A percentile compares a stretch with the other conserved stretches of the same genome.
These are phyloP conservation scores for Enterocytospora artemiae DNA, from an alignment of 371 early-diverging fungal genomes.

Conservation along the genomic window DNA sequence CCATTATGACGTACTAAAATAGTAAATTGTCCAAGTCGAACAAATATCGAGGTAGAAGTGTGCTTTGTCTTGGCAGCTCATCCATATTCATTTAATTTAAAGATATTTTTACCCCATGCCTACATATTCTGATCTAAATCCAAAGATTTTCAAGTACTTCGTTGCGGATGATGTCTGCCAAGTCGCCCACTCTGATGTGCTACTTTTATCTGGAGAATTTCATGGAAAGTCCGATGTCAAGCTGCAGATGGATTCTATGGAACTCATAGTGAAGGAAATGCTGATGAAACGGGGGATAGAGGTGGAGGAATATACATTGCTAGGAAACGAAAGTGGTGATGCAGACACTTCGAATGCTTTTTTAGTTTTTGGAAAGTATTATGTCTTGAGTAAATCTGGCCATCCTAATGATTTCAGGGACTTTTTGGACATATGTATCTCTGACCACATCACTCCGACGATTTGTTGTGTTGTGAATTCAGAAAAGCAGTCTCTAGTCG, in stretches of 20 bases:
- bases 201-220: slow-evolving; percentile 11
- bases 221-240: neutral
- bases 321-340: neutral
- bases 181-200: slow-evolving; percentile 26
- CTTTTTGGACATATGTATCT: slow-evolving; percentile 52
- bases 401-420: slow-evolving; percentile 54
- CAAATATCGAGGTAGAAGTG: too few species aligned
- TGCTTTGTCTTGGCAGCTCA: too few species aligned
- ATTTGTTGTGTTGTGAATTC: slow-evolving; percentile 30
- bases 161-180: slow-evolving; percentile 15
- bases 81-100: too few species aligned
- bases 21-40: too few species aligned
- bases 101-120: too few species aligned
- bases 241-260: slow-evolving; percentile 5
- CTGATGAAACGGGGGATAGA: slow-evolving; percentile 15
- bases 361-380: neutral
- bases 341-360: neutral
- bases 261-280: slow-evolving; percentile 22
- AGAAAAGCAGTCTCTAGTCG: slow-evolving; percentile 8
- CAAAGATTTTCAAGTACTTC: slow-evolving; percentile 36
- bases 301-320: slow-evolving; percentile 53
- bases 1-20: too few species aligned
- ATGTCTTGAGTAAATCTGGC: slow-evolving; percentile 34
- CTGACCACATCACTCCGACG: slow-evolving; percentile 24
- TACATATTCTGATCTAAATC: slow-evolving; percentile 16